Percentiles rank a stretch among this genome's conserved stretches.
phyloP scores from a whole-genome alignment of 305 asterid genomes.

The Nicotiana rustica region DNA sequence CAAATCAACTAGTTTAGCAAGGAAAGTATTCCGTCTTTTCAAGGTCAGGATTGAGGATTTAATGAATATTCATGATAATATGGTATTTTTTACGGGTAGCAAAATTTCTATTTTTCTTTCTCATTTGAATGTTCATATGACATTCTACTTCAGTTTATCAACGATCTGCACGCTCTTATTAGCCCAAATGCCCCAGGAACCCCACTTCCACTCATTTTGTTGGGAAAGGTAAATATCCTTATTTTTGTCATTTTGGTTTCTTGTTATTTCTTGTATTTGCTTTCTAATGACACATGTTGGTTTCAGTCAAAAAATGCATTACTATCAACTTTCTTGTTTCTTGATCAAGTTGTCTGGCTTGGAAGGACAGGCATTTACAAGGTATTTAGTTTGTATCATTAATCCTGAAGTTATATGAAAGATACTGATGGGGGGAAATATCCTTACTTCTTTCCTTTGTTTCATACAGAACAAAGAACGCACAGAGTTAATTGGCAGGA shows the following conservation, averaged over 20 bases:
- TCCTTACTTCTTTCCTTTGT: slow-evolving; percentile 21
- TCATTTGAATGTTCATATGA: not conserved
- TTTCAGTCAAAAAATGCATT: slow-evolving; percentile 91
- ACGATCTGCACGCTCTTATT: slow-evolving; percentile 84
- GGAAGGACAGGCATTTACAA: slow-evolving; percentile 91
- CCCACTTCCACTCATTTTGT: slow-evolving; percentile 79
- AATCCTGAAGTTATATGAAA: not conserved
- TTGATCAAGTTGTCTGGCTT: slow-evolving; percentile 94
- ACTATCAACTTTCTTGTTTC: slow-evolving; percentile 79
- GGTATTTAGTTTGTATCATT: slow-evolving; percentile 46
- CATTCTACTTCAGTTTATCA: slow-evolving; percentile 65
- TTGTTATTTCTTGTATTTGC: not conserved
- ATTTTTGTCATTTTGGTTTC: not conserved
- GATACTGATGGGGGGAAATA: not conserved
- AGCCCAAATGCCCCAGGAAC: slow-evolving; percentile 92
- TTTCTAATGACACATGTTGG: not conserved
- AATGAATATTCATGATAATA: not conserved
- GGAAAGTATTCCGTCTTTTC: slow-evolving; percentile 92
- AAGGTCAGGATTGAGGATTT: slow-evolving; percentile 58
- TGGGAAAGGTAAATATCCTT: slow-evolving; percentile 76
- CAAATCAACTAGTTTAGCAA: slow-evolving; percentile 87
- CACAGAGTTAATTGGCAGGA: slow-evolving; percentile 73
- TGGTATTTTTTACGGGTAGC: not conserved
- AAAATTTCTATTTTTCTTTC: not conserved
- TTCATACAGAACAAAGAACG: slow-evolving; percentile 82